phyloP scores from a whole-genome alignment of 75 land plant genomes.

The Selaginella tamariscina region DNA sequence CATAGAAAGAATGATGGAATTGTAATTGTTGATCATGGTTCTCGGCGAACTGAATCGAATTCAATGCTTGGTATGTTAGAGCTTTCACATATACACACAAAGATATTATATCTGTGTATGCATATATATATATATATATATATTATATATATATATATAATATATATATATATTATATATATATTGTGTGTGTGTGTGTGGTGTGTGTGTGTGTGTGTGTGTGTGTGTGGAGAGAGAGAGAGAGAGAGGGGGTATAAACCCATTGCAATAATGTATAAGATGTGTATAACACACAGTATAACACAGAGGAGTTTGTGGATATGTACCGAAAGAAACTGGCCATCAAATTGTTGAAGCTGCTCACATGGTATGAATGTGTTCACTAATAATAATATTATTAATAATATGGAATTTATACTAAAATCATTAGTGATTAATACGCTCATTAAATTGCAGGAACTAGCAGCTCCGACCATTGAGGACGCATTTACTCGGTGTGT shows the following conservation, averaged over 20 bases:
- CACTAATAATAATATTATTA: neutral
- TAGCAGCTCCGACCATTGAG: slow-evolving; percentile 71
- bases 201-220: too few species aligned
- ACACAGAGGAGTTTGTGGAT: slow-evolving; percentile 62
- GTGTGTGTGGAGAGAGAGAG: too few species aligned
- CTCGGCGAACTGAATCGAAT: slow-evolving; percentile 69
- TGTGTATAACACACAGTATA: neutral
- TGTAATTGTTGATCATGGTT: slow-evolving; percentile 87
- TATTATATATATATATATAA: neutral
- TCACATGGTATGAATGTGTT: slow-evolving; percentile 54
- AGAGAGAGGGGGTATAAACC: neutral
- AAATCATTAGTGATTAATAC: neutral
- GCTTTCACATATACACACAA: neutral
- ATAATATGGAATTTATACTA: neutral
- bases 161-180: too few species aligned
- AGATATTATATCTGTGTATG: too few species aligned
- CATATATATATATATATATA: neutral
- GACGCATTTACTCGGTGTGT: slow-evolving; percentile 54
- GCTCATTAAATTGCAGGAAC: slow-evolving; percentile 30
- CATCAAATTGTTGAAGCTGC: slow-evolving; percentile 83
- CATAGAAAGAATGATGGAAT: slow-evolving; percentile 51
- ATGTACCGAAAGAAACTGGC: slow-evolving; percentile 63
- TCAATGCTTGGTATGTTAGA: slow-evolving; percentile 50
- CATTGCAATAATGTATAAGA: neutral
- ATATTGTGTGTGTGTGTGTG: too few species aligned